phyloP scores from a whole-genome alignment of 2,329 filamentous ascomycete species.

The Aspergillus spinulosporus region DNA sequence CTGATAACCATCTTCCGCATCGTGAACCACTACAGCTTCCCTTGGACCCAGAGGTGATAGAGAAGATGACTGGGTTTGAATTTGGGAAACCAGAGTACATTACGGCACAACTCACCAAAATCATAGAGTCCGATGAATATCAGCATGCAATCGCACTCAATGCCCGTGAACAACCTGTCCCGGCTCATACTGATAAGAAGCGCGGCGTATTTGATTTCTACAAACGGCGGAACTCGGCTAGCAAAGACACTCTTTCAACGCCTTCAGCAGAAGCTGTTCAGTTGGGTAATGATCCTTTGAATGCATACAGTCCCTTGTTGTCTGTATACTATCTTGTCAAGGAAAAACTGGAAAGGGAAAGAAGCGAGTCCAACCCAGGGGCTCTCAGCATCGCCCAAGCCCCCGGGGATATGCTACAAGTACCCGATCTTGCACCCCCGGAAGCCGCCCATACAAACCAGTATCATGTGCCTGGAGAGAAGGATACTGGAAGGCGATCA shows the following conservation, averaged over 20 bases:
- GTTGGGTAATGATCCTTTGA: slow-evolving; percentile 80
- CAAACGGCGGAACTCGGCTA: slow-evolving; percentile 87
- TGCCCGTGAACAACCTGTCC: slow-evolving; percentile 64
- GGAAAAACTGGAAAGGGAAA: slow-evolving; percentile 86
- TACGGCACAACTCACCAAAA: slow-evolving; percentile 73
- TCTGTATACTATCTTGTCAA: slow-evolving; percentile 96
- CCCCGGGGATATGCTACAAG: slow-evolving; percentile 58
- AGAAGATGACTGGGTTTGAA: slow-evolving; percentile 97
- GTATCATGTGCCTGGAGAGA: slow-evolving; percentile 89
- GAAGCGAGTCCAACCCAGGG: slow-evolving; percentile 59
- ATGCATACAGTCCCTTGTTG: slow-evolving; percentile 87
- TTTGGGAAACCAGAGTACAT: slow-evolving; percentile 88
- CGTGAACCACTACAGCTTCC: slow-evolving; percentile 85
- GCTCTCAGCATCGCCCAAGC: slow-evolving; percentile 58
- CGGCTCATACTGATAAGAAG: slow-evolving; percentile 70
- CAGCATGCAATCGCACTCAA: slow-evolving; percentile 75
- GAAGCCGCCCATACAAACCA: slow-evolving; percentile 88
- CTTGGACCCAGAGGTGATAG: slow-evolving; percentile 77
- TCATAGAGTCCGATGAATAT: slow-evolving; percentile 94
- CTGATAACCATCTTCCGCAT: slow-evolving; percentile 82
- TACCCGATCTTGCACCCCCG: slow-evolving; percentile 77
- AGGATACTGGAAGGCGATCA: slow-evolving; percentile 77
- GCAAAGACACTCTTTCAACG: slow-evolving; percentile 78
- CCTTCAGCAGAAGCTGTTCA: slow-evolving; percentile 85
- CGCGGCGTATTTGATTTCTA: slow-evolving; percentile 97